These are phyloP conservation scores for Trypanosomatidae sp. DNA, from an alignment of 208 protist genomes.

Conservation along the genomic window DNA sequence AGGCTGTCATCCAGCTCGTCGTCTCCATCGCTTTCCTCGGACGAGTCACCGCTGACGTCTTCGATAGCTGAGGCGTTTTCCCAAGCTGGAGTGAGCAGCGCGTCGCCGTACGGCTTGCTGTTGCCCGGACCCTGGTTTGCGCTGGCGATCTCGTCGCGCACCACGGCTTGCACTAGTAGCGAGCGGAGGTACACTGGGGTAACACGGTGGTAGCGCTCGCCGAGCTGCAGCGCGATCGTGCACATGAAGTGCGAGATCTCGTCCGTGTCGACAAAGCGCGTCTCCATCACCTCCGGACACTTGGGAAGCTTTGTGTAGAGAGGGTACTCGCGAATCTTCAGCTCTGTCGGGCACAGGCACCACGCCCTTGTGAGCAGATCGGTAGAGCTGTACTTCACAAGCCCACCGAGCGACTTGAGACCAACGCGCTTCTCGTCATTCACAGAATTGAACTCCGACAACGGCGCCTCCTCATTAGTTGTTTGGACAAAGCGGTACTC, in stretches of 20 bases:
- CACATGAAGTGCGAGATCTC: conserved; percentile 43
- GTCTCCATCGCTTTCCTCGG: conserved; percentile 4
- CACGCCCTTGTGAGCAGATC: conserved; percentile 30
- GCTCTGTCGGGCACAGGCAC: conserved; percentile 23
- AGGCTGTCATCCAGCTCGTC: conserved; percentile 9
- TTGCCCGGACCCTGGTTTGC: conserved; percentile 12
- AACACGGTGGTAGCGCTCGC: conserved; percentile 29
- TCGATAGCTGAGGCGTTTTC: conserved; percentile 15
- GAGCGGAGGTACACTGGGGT: conserved; percentile 33
- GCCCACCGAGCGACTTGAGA: conserved; percentile 27
- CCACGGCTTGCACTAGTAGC: conserved; percentile 30
- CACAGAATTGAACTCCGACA: conserved; percentile 12
- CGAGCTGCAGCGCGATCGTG: conserved; percentile 26
- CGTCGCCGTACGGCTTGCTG: conserved; percentile 23
- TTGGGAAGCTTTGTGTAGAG: conserved; percentile 33
- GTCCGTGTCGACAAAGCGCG: conserved; percentile 27
- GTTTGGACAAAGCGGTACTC: conserved; percentile 30
- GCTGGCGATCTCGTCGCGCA: conserved; percentile 28
- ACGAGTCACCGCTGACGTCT: conserved; percentile 6
- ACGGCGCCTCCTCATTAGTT: conserved; percentile 2
- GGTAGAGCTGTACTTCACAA: conserved; percentile 36
- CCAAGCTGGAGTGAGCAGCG: conserved; percentile 23
- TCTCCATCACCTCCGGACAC: conserved; percentile 35
- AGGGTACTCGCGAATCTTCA: conserved; percentile 27
- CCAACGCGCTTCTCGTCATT: conserved; percentile 30